These are phyloP conservation scores for Fusarium redolens DNA, from an alignment of 2,329 filamentous ascomycete genomes.

Conservation along the genomic window DNA sequence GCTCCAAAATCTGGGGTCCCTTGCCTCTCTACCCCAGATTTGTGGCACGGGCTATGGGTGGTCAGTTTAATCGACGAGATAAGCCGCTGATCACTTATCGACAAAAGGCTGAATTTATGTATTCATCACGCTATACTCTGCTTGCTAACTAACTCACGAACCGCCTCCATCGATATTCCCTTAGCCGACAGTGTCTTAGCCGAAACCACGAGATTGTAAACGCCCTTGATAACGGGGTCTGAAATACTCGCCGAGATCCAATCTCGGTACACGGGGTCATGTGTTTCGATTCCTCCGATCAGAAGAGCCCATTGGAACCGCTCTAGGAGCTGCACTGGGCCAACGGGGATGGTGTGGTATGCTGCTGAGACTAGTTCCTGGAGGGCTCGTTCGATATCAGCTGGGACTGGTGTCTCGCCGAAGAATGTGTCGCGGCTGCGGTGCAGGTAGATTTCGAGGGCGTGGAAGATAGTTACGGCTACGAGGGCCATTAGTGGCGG, in stretches of 20 bases:
- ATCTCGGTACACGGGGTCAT: slow-evolving; percentile 30
- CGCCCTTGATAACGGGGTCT: slow-evolving; percentile 33
- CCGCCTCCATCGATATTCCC: slow-evolving; percentile 2
- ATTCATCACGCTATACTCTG: background rate
- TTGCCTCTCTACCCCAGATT: slow-evolving; percentile 13
- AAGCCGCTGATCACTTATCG: background rate
- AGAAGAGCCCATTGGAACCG: slow-evolving; percentile 19
- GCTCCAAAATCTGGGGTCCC: slow-evolving; percentile 9
- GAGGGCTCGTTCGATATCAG: background rate
- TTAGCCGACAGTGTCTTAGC: slow-evolving; percentile 16
- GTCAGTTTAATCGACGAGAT: slow-evolving; percentile 16
- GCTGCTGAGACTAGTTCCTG: background rate
- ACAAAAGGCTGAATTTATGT: background rate
- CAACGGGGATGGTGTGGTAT: background rate
- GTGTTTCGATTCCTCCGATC: slow-evolving; percentile 33
- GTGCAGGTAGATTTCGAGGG: background rate
- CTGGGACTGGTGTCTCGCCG: background rate
- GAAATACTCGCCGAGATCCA: slow-evolving; percentile 37
- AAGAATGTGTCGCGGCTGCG: background rate
- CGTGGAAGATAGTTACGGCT: background rate
- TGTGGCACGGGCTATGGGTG: fast-evolving
- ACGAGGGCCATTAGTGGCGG: slow-evolving; percentile 10
- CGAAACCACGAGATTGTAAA: slow-evolving; percentile 1
- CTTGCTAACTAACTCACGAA: slow-evolving; percentile 1
- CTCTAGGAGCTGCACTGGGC: slow-evolving; percentile 10